A percentile compares a stretch with the other conserved stretches of the same genome.
phyloP scores from a whole-genome alignment of 2,329 filamentous ascomycete species.

The Harringtonia lauricola region DNA sequence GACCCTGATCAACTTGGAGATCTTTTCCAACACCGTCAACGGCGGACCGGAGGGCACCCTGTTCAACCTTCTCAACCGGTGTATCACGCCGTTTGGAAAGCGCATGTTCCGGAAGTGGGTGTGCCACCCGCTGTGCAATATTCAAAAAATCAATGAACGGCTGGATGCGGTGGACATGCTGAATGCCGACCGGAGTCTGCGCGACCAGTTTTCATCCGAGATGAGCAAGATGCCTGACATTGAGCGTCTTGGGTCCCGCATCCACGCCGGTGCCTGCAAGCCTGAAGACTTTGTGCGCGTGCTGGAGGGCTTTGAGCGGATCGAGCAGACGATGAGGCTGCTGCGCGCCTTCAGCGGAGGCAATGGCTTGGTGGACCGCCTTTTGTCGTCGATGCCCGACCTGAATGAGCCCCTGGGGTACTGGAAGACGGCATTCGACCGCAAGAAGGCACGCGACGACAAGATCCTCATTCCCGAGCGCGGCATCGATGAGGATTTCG shows the following conservation, averaged over 20 bases:
- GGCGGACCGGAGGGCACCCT: constrained; percentile 77
- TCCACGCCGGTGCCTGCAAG: constrained; percentile 85
- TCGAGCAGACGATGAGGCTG: constrained; percentile 84
- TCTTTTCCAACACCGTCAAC: constrained; percentile 89
- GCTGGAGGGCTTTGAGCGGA: constrained; percentile 93
- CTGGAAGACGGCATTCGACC: constrained; percentile 90
- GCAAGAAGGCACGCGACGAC: constrained; percentile 63
- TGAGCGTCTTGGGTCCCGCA: constrained; percentile 84
- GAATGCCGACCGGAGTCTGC: constrained; percentile 69
- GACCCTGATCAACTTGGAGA: constrained; percentile 93
- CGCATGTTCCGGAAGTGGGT: constrained; percentile 94
- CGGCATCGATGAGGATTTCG: constrained; percentile 87
- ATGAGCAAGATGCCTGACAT: constrained; percentile 88
- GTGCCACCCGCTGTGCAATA: constrained; percentile 85
- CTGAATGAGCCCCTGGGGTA: constrained; percentile 62
- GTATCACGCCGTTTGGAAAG: constrained; percentile 94
- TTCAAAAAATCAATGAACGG: constrained; percentile 79
- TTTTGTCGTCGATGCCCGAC: constrained; percentile 79
- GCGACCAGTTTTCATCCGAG: constrained; percentile 80
- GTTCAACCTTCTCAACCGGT: constrained; percentile 84
- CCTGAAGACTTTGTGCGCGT: constrained; percentile 89
- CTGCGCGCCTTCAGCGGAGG: constrained; percentile 64
- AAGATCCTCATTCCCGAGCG: constrained; percentile 76
- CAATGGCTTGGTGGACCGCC: constrained; percentile 71
- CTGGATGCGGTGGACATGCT: constrained; percentile 90